Evolutionary conservation across 2,329 filamentous ascomycete species (phyloP), one percentile per base, ranked within the genome.

Genomic region (Aspergillus amoenus): DNA sequence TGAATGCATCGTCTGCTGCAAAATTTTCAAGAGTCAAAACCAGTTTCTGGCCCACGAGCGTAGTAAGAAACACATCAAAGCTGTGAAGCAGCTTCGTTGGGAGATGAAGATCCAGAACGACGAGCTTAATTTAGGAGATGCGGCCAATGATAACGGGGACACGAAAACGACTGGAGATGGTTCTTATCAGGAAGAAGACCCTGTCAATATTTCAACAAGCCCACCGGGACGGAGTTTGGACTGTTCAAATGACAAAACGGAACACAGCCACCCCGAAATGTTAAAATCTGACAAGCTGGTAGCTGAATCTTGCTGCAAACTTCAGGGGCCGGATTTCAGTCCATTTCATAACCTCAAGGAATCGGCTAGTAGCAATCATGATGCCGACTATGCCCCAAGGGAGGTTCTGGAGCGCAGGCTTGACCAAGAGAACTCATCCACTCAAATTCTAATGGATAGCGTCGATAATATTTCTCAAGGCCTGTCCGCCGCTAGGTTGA

Each of bases 21-120:
- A 88, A 71, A 81, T 70, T 1, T 94, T 93, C 73, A 90, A 97
- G 75, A 97, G 93, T 68, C 90, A 96, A 70, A 92, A 91, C 63
- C 93, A 97, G 69, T 92, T 89, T 59, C 87, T 95, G 67, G 88
- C 89, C 3, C 94, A 99, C 68, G 93, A 97, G 76, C 91, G 89
- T 77, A 97, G 93, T 80, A 99, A 96, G 73, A 99, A 97, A 75
- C 94, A 99, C 68, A 76, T 88, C 60, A 97, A 96, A 71, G 88
- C 91, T 2, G 82, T 97, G 6, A 88, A 93, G 64, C 84, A 92
- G 59, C 76, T 99, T 40, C 86, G 86, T 66, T 83, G 85, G 67
- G 88, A 94, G 71, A 96, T 99, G 92, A 84, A 82, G 65, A 86
- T 88, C 65, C 90, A 99, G 67, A 88, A 93, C 66, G 79, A 80